These are phyloP conservation scores for Triangularia setosa DNA, from an alignment of 2,329 filamentous ascomycete genomes.

Conservation along the genomic window DNA sequence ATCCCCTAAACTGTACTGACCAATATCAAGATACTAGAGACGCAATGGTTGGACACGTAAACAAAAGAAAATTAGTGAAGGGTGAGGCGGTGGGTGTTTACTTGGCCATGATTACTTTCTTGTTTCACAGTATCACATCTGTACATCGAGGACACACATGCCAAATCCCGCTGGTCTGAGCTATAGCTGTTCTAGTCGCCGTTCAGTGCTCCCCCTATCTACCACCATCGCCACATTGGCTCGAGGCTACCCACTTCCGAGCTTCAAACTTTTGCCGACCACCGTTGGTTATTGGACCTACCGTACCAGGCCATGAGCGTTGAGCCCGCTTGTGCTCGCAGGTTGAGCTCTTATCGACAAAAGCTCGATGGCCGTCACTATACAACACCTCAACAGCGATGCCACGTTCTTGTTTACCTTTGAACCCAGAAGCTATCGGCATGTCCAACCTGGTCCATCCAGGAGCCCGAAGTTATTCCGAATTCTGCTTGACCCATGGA, in stretches of 20 bases:
- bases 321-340: neutral
- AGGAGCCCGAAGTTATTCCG: constrained; percentile 52
- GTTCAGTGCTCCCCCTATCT: neutral
- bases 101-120: neutral
- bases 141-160: neutral
- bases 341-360: neutral
- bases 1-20: neutral
- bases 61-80: neutral
- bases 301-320: neutral
- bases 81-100: neutral
- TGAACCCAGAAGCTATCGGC: constrained; percentile 43
- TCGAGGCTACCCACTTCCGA: neutral
- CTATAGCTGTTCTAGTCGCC: neutral
- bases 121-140: neutral
- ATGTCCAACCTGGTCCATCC: constrained; percentile 33
- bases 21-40: neutral
- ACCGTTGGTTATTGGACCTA: neutral
- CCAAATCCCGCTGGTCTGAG: neutral
- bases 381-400: constrained; percentile 62
- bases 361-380: constrained; percentile 54
- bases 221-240: neutral
- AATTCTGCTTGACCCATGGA: constrained; percentile 70
- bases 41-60: neutral
- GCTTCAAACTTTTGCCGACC: neutral
- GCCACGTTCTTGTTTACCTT: constrained; percentile 64